phyloP scores from a whole-genome alignment of 495 filamentous ascomycete genomes.

The Aspergillus indologenus region DNA sequence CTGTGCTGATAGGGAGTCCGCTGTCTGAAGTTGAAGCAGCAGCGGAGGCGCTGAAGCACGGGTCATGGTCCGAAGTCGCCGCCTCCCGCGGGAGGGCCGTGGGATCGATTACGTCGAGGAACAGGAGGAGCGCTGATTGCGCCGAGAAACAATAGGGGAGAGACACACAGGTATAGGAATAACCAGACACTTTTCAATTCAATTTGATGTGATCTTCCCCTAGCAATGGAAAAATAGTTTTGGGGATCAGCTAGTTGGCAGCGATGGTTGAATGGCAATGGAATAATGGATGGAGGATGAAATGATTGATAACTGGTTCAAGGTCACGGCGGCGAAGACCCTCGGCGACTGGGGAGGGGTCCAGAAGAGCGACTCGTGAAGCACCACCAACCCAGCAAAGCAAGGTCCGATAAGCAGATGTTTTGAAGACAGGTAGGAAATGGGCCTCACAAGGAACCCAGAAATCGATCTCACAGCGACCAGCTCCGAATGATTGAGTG shows the following conservation, averaged over 20 bases:
- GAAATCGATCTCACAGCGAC: not conserved
- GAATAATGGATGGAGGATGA: not conserved
- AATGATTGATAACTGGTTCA: not conserved
- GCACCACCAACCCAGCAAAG: not conserved
- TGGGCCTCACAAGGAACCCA: not conserved
- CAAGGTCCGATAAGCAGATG: not conserved
- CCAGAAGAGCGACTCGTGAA: not conserved
- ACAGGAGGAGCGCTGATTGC: not conserved
- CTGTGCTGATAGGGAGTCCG: conserved; percentile 59
- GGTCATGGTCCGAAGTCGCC: conserved; percentile 45
- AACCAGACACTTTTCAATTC: not conserved
- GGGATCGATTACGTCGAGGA: conserved; percentile 3
- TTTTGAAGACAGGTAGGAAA: not conserved
- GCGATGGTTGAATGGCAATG: not conserved
- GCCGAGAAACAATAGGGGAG: not conserved
- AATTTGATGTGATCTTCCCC: not conserved
- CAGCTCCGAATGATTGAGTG: not conserved
- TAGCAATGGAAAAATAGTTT: not conserved
- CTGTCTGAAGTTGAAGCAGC: conserved; percentile 59
- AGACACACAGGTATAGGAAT: not conserved
- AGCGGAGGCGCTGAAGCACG: conserved; percentile 50
- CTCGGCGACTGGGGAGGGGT: not conserved
- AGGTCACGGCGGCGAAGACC: not conserved
- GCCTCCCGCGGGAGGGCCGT: conserved; percentile 28
- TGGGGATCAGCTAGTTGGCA: not conserved